Percentiles rank a stretch among this genome's conserved stretches.
Conservation (phyloP, 169 alveolate species). For the Besnoitia besnoiti region DNA sequence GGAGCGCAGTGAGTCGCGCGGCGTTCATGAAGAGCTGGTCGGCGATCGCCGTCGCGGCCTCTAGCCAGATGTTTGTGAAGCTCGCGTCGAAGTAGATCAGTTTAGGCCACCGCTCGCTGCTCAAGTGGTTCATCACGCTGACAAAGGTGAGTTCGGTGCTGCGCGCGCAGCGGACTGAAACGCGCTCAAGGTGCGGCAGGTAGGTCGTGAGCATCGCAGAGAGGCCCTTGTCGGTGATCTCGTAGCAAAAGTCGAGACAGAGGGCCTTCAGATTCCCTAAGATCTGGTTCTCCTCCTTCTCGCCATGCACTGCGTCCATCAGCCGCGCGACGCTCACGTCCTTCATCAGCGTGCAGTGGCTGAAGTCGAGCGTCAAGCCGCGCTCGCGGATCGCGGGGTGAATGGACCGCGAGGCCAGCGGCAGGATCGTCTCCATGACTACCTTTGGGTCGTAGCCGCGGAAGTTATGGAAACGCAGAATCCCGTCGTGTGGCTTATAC, state of each 20-base stretch:
- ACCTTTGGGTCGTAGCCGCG: conserved; percentile 71
- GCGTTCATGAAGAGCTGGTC: conserved; percentile 78
- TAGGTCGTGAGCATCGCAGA: conserved; percentile 85
- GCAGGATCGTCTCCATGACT: conserved; percentile 69
- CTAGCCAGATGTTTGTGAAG: conserved; percentile 84
- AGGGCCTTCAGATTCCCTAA: conserved; percentile 79
- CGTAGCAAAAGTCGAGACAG: conserved; percentile 84
- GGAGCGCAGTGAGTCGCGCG: conserved; percentile 68
- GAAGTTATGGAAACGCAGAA: conserved; percentile 57
- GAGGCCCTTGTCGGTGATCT: conserved; percentile 84
- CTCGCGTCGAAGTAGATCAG: conserved; percentile 81
- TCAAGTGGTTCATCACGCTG: conserved; percentile 77
- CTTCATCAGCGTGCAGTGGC: conserved; percentile 81
- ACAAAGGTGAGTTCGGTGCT: conserved; percentile 82
- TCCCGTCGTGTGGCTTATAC: conserved; percentile 67
- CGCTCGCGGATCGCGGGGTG: conserved; percentile 65
- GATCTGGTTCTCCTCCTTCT: conserved; percentile 73
- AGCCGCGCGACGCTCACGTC: conserved; percentile 83
- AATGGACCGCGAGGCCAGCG: conserved; percentile 68
- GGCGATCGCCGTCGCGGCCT: conserved; percentile 83
- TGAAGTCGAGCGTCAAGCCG: conserved; percentile 78
- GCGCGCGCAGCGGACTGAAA: conserved; percentile 84
- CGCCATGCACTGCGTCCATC: conserved; percentile 76
- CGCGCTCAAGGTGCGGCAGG: conserved; percentile 82
- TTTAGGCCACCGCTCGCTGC: conserved; percentile 83